Conservation (phyloP, 2,329 filamentous ascomycete genomes). For the Colletotrichum costaricense region DNA sequence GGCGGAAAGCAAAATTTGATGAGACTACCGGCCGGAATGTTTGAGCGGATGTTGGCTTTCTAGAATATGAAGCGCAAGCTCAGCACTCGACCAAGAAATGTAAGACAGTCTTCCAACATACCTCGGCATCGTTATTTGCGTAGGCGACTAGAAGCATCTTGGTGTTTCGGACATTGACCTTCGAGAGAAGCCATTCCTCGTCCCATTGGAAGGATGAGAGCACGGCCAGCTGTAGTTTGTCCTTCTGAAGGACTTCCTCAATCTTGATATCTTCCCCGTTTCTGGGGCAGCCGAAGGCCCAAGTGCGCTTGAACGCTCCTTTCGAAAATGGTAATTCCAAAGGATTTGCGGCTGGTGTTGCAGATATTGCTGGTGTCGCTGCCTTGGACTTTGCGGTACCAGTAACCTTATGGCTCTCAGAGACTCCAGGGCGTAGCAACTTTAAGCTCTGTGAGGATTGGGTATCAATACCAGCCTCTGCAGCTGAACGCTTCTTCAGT, state of each 20-base stretch:
- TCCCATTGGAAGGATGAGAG: constrained; percentile 92
- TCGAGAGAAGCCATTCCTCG: constrained; percentile 80
- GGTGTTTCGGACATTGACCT: constrained; percentile 71
- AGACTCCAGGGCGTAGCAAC: constrained; percentile 19
- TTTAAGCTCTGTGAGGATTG: constrained; percentile 36
- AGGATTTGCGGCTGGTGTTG: not conserved
- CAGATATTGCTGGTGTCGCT: not conserved
- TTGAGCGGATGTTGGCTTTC: constrained; percentile 61
- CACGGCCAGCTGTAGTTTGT: constrained; percentile 79
- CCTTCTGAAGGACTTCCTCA: constrained; percentile 84
- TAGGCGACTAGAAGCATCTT: constrained; percentile 72
- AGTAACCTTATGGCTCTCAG: not conserved
- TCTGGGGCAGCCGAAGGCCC: constrained; percentile 72
- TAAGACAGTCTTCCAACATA: constrained; percentile 44
- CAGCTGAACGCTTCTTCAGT: constrained; percentile 63
- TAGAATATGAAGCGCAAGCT: constrained; percentile 38
- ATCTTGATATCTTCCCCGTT: constrained; percentile 82
- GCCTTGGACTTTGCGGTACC: not conserved
- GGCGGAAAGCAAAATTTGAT: constrained; percentile 84
- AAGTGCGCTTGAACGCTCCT: constrained; percentile 86
- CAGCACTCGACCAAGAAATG: not conserved
- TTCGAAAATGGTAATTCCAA: constrained; percentile 54
- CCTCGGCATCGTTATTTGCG: constrained; percentile 63
- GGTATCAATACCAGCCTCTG: constrained; percentile 26
- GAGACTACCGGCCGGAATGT: constrained; percentile 60